Base-by-base conservation (phyloP, 345 rosid species). In the Lenwebbia sp. region DNA sequence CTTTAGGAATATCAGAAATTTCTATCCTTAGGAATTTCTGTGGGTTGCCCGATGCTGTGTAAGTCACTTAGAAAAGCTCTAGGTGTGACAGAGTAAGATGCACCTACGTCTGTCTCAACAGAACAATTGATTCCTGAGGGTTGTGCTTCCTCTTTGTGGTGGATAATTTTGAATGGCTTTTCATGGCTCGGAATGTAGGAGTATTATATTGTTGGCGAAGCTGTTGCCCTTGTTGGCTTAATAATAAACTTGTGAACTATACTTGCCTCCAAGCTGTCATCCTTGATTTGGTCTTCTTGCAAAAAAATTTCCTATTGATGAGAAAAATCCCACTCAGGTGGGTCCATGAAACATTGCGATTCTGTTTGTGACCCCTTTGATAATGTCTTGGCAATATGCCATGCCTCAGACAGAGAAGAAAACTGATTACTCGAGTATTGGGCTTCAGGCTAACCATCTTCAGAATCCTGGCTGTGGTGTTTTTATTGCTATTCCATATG, bases 391-490 rank as follows among this genome's bases (percentile, higher is more conserved):
- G 40, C 21, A 62, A 14, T 30, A 51, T 86, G 98, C 99, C 83
- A 96, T 91, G 91, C 99, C 99, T 82, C 97, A 95, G 91, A 81
- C 94, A 57, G 98, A 95, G 85, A 95, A 91, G 88, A 98, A 92
- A 90, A 86, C 91, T 37, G 98, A 98, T 86, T 70, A 93, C 70
- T 95, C 91, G 54, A 86, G 88, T n/a, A 85, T 91, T 83, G 96
- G 94, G 76, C 86, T 90, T 86, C 91, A 89, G 86, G 91, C 95
- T 85, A 89, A 85, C 86, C 94, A 90, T 60, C 91, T 86, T 75
- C 82, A 88, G 8, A 89, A 84, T 85, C 89, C 97, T 81, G 90
- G 95, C 4, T 96, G 93, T 90, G 95, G 98, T 91, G 95, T 94
- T 57, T 94, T 95, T 89, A 89, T 92, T 52, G 93, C 95, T 52